phyloP scores from a whole-genome alignment of 1,284 basidiomycete species.

The Austroboletus novae-zelandiae region DNA sequence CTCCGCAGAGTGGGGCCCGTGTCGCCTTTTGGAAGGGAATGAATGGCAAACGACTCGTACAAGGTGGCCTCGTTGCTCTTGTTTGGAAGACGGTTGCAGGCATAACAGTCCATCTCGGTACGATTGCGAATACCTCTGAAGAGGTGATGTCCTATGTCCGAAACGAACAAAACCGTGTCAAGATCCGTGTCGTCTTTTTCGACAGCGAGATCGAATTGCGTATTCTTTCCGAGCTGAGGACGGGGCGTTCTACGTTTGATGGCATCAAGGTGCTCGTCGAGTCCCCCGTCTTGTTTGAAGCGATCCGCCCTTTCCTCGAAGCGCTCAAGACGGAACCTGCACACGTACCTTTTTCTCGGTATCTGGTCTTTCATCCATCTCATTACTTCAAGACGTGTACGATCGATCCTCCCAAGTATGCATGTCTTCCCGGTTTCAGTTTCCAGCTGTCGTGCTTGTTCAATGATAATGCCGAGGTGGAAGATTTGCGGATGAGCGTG shows the following conservation, averaged over 20 bases:
- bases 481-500: conserved; percentile 19
- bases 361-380: conserved; percentile 43
- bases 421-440: conserved; percentile 45
- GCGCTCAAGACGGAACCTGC: conserved; percentile 50
- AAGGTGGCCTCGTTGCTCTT: conserved; percentile 57
- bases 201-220: conserved; percentile 46
- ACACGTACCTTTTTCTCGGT: conserved; percentile 50
- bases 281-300: conserved; percentile 56
- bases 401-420: conserved; percentile 50
- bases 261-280: conserved; percentile 48
- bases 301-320: conserved; percentile 61
- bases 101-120: conserved; percentile 47
- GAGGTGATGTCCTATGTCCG: conserved; percentile 44
- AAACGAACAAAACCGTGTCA: conserved; percentile 29
- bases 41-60: conserved; percentile 50
- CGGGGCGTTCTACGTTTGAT: conserved; percentile 3
- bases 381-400: conserved; percentile 30
- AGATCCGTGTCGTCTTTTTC: conserved; percentile 50
- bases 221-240: conserved; percentile 39
- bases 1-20: conserved; percentile 33
- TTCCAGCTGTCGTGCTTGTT: conserved; percentile 49
- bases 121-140: conserved; percentile 38
- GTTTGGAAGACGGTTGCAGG: conserved; percentile 38
- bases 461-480: conserved; percentile 14
- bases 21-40: conserved; percentile 52